These are phyloP conservation scores for Physaria fendleri DNA, from an alignment of 345 rosid species.

Conservation along the genomic window DNA sequence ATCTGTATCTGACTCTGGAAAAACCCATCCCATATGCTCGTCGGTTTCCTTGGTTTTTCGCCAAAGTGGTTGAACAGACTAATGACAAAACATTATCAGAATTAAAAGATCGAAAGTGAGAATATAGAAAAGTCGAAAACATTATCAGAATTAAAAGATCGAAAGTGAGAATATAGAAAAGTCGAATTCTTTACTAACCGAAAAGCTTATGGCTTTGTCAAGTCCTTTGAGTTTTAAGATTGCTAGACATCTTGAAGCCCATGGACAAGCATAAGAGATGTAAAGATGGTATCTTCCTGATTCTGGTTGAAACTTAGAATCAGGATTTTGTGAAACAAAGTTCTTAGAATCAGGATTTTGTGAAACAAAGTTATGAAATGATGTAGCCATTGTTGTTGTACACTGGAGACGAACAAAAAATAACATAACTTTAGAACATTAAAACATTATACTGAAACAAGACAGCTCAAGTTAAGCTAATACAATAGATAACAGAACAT, in stretches of 20 bases:
- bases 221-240: slow-evolving; percentile 76
- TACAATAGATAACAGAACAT: background rate
- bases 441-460: background rate
- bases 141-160: background rate
- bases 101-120: background rate
- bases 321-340: too few relatives aligned
- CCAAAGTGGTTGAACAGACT: slow-evolving; percentile 81
- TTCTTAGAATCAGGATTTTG: too few relatives aligned
- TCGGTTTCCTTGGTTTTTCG: slow-evolving; percentile 71
- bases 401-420: background rate
- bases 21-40: slow-evolving; percentile 87
- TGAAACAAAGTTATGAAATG: slow-evolving; percentile 59
- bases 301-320: slow-evolving; percentile 62
- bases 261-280: slow-evolving; percentile 85
- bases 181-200: slow-evolving; percentile 67
- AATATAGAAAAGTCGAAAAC: too few relatives aligned
- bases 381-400: slow-evolving; percentile 28
- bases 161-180: background rate
- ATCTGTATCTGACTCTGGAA: slow-evolving; percentile 50
- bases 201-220: slow-evolving; percentile 57
- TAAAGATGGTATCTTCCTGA: slow-evolving; percentile 87
- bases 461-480: background rate
- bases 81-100: background rate
- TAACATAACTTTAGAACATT: background rate
- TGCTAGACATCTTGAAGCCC: slow-evolving; percentile 91